Evolutionary conservation across 306 rosid genomes (phyloP).

Genomic region (Vigna trinervia): DNA sequence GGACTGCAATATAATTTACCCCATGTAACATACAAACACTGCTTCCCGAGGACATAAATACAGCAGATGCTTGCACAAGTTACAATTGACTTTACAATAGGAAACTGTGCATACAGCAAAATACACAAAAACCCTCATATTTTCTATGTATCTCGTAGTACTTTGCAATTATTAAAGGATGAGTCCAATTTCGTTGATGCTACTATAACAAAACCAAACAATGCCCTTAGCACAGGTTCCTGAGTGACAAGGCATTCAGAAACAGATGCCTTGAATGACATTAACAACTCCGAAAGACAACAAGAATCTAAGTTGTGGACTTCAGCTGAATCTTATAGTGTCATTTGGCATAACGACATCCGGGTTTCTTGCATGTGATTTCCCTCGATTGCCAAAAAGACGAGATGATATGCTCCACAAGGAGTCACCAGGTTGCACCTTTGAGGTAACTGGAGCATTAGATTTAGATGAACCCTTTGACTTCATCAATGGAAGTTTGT

Average conservation of each 20-base stretch:
- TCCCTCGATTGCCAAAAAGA: conserved; percentile 57
- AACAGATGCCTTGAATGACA: conserved; percentile 8
- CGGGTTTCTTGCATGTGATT: conserved; percentile 75
- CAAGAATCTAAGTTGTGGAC: conserved; percentile 18
- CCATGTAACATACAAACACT: conserved; percentile 19
- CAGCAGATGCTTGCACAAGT: conserved; percentile 31
- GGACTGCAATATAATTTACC: conserved; percentile 25
- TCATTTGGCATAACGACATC: conserved; percentile 68
- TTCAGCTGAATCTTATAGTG: conserved; percentile 58
- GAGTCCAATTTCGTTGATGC: conserved; percentile 8
- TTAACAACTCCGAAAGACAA: conserved; percentile 13
- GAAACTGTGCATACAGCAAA: conserved; percentile 38
- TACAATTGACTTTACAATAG: conserved; percentile 34
- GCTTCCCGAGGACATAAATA: conserved; percentile 19
- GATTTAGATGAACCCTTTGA: conserved; percentile 68
- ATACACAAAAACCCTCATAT: background rate
- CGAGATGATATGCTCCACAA: conserved; percentile 91
- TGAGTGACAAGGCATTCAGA: background rate
- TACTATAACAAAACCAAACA: conserved; percentile 16
- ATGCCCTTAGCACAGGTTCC: conserved; percentile 1
- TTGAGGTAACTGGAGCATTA: conserved; percentile 55
- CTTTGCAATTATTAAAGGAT: conserved; percentile 25
- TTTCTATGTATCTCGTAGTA: conserved; percentile 12
- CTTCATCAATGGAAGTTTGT: conserved; percentile 60
- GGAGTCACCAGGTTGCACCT: conserved; percentile 76